Conservation (phyloP, 768 basidiomycete species). For the Russula sp. region DNA sequence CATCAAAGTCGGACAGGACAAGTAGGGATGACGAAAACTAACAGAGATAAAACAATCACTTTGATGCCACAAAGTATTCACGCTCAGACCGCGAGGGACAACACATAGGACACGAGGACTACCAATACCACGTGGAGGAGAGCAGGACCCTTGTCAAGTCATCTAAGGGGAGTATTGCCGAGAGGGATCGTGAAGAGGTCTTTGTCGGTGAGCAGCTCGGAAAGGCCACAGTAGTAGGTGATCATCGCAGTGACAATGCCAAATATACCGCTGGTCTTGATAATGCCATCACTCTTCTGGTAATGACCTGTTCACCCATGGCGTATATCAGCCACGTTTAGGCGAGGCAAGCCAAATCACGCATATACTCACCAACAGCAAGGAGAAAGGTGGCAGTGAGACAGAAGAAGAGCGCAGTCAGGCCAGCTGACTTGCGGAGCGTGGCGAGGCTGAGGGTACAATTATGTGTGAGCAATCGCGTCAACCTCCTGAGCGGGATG, state of each 20-base stretch:
- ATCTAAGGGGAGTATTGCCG: conserved; percentile 25
- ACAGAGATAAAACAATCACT: too few relatives aligned
- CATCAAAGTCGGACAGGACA: too few relatives aligned
- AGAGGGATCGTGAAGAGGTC: conserved; percentile 39
- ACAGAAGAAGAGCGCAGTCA: conserved; percentile 48
- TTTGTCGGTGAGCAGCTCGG: conserved; percentile 36
- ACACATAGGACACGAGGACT: too few relatives aligned
- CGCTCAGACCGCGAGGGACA: too few relatives aligned
- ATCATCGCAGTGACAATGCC: conserved; percentile 43
- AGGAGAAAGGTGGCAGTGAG: conserved; percentile 47
- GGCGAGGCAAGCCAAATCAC: background rate
- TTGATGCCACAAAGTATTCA: too few relatives aligned
- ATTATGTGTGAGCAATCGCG: conserved; percentile 44
- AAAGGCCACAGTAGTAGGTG: conserved; percentile 43
- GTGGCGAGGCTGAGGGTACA: conserved; percentile 39
- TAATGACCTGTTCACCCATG: conserved; percentile 17
- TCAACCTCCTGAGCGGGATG: conserved; percentile 37
- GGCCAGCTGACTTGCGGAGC: conserved; percentile 44
- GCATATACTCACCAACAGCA: conserved; percentile 33
- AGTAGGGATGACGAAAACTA: too few relatives aligned
- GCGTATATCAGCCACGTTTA: background rate
- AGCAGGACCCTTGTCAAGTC: too few relatives aligned
- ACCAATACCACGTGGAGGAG: too few relatives aligned
- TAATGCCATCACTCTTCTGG: conserved; percentile 17
- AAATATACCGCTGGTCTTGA: conserved; percentile 39